Evolutionary conservation across 768 basidiomycete genomes (phyloP), one percentile per base, ranked within the genome.

Genomic region (Peribolospora baueri): DNA sequence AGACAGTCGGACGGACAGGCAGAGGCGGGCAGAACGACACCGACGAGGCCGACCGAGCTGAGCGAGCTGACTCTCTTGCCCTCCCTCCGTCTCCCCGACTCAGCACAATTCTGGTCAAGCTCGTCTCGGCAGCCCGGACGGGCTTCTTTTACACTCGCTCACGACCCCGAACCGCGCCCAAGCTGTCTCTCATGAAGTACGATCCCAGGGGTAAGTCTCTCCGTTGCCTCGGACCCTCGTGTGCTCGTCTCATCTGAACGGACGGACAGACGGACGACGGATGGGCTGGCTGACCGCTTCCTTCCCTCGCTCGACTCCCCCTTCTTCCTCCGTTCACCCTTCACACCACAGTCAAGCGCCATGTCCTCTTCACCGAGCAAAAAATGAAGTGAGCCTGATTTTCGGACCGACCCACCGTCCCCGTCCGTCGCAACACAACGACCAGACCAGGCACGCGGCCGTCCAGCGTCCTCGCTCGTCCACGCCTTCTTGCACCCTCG

Each of bases 141-240:
- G 86, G 87, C 8, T 86, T 75, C 70, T 88, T 88, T 67, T 91
- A 90, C 69, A 84, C 84, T 25, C 82, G 82, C 3, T 75, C 79
- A 58, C 75, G 87, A 25, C 69, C 80, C 46, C 75, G 87, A 8
- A 67, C 75, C 63, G 81, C 79, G 2, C 78, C 83, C n/a, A 81
- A 75, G 67, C 69, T 91, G 51, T 79, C 83, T 6, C 80, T 83
- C n/a, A 81, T 90, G 61, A 91, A 90, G 67, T 90, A 88, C 65
- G 87, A 91, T 63, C 84, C 85, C 1, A 70, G 71, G 64, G 84
- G 86, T 85, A 66, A 56, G 77, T 66, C 7, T 5, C 8, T 46
- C 13, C 25, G 25, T 25, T 25, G 25, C 25, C 25, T 25, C 25
- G 25, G 25, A 25, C 25, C 25, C 25, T 25, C 25, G 25, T 1